Conservation (phyloP, 108 stramenopile species). For the Nitzschia putrida region DNA sequence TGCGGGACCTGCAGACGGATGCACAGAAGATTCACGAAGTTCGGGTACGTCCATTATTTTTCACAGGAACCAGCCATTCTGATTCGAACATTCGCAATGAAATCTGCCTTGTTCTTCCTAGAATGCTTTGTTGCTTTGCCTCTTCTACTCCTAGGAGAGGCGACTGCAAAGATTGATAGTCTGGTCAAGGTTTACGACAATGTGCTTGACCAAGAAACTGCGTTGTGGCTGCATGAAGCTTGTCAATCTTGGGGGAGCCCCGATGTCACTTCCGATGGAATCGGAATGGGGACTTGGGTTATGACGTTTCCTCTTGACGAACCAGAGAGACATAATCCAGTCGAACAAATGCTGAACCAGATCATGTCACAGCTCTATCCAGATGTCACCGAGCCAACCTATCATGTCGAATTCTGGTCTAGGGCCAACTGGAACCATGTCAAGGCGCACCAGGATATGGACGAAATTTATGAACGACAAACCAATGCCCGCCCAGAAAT, state of each 20-base stretch:
- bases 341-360: conserved; percentile 20
- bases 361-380: conserved; percentile 7
- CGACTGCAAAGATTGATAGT: background rate
- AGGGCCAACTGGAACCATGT: conserved; percentile 60
- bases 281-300: background rate
- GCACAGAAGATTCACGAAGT: too few relatives aligned
- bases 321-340: conserved; percentile 8
- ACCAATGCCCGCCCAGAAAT: background rate
- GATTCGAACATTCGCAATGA: too few relatives aligned
- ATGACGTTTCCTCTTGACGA: conserved; percentile 15
- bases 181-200: conserved; percentile 8
- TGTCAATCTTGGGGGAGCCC: background rate
- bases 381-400: background rate
- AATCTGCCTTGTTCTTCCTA: too few relatives aligned
- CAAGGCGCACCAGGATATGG: conserved; percentile 67
- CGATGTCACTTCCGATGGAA: background rate
- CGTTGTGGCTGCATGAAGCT: conserved; percentile 3
- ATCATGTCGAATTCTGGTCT: conserved; percentile 63
- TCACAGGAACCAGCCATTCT: too few relatives aligned
- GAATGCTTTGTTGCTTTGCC: too few relatives aligned
- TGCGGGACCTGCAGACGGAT: too few relatives aligned
- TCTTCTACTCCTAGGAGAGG: too few relatives aligned
- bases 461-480: conserved; percentile 50
- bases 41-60: too few relatives aligned
- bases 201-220: background rate